Evolutionary conservation across 2,329 filamentous ascomycete species (phyloP), one percentile per base, ranked within the genome.

Genomic region (Beauveria asiatica): DNA sequence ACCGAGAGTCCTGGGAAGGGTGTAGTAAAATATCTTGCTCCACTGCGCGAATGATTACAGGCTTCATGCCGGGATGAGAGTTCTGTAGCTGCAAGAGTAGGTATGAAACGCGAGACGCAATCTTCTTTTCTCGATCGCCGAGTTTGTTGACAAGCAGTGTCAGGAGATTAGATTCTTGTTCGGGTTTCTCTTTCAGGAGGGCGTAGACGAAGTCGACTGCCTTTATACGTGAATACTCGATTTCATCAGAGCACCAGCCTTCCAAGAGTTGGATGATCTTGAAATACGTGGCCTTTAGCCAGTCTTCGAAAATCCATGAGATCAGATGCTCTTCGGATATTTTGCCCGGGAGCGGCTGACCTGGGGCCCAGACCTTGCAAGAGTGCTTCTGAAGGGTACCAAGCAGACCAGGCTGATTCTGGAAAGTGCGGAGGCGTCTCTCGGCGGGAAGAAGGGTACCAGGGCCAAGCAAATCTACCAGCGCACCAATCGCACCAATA

Each of bases 101-200:
- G 73, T 96, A 96, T 0, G 94, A 97, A 2, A 93, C 88, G 62
- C 92, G 85, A 4, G 94, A 99, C 1, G 94, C 88, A 67, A 99
- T 95, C 74, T 97, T 99, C 71, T 92, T 92, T 65, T 96, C 91
- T 49, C 89, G 90, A 70, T 99, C 94, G 67, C 95, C 93, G 27
- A 99, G 83, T 74, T 99, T 99, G 78, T 97, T 97, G 66, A 99
- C 91, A 61, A 99, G 77, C 60, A 99, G 78, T 58, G 93, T 86
- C 62, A 99, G 78, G 64, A 99, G 77, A 71, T 99, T 99, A 59
- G 93, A 88, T 73, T 99, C 94, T 70, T 99, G 94, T 73, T 99
- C 94, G 0, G 94, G 93, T 75, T 96, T 99, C 72, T 96, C 92
- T 72, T 91, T 94, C 63, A 99, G 78, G 44, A 99, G 78, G 64